A percentile compares a stretch with the other conserved stretches of the same genome.
phyloP scores from a whole-genome alignment of 2,329 filamentous ascomycete genomes.

The Epichloe bromicola region DNA sequence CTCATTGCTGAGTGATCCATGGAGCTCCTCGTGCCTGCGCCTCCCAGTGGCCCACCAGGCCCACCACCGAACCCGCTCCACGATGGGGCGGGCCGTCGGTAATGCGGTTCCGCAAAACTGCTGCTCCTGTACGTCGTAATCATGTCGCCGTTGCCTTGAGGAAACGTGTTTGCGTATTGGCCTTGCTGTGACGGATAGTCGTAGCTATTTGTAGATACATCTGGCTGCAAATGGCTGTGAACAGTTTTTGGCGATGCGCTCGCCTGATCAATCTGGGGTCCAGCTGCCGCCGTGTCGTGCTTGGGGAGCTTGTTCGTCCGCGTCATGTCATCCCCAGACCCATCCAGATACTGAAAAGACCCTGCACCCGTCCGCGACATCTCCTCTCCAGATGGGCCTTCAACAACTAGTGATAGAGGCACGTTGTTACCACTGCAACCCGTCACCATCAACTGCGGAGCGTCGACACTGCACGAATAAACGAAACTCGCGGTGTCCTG shows the following conservation, averaged over 20 bases:
- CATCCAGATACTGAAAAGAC: constrained; percentile 37
- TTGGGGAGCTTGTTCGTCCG: constrained; percentile 22
- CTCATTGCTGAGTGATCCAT: constrained; percentile 30
- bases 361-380: constrained; percentile 35
- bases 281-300: constrained; percentile 25
- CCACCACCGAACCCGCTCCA: constrained; percentile 31
- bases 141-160: constrained; percentile 36
- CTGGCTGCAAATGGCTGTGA: constrained; percentile 24
- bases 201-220: constrained; percentile 30
- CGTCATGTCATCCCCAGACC: constrained; percentile 33
- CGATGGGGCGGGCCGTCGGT: constrained; percentile 22
- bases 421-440: constrained; percentile 36
- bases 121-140: constrained; percentile 40
- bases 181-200: constrained; percentile 31
- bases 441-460: constrained; percentile 47
- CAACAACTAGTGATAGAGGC: constrained; percentile 41
- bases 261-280: constrained; percentile 24
- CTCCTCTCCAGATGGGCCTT: constrained; percentile 38
- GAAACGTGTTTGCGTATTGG: constrained; percentile 27
- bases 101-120: constrained; percentile 37
- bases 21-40: constrained; percentile 24
- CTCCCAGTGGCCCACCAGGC: constrained; percentile 24
- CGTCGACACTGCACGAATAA: constrained; percentile 61
- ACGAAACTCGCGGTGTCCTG: constrained; percentile 48
- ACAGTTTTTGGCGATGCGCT: constrained; percentile 29